These are phyloP conservation scores for Pythium pectinolyticum DNA, from an alignment of 352 stramenopile species.

Conservation along the genomic window DNA sequence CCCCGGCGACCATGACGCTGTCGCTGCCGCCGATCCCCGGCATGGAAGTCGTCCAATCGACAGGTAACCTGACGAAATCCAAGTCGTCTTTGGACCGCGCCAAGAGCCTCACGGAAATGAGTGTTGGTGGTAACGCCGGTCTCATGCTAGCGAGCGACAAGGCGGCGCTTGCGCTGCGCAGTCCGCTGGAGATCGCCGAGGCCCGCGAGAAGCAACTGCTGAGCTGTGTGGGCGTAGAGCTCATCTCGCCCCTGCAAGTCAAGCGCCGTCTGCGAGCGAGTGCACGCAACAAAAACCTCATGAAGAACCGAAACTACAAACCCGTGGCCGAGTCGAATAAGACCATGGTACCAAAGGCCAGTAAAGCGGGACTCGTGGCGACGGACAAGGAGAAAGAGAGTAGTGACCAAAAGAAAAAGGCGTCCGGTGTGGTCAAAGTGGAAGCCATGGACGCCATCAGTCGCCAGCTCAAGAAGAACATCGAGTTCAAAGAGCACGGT, in stretches of 20 bases:
- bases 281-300: slow-evolving; percentile 53
- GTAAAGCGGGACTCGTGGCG: slow-evolving; percentile 27
- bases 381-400: slow-evolving; percentile 28
- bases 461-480: slow-evolving; percentile 88
- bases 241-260: slow-evolving; percentile 81
- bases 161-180: slow-evolving; percentile 33
- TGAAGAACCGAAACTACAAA: slow-evolving; percentile 38
- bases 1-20: slow-evolving; percentile 58
- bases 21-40: slow-evolving; percentile 55
- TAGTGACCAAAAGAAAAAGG: slow-evolving; percentile 52
- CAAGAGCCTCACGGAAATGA: slow-evolving; percentile 48
- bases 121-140: slow-evolving; percentile 27
- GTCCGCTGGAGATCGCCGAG: slow-evolving; percentile 75
- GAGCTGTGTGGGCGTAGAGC: slow-evolving; percentile 77
- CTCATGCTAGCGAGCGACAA: slow-evolving; percentile 27
- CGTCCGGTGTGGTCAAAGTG: slow-evolving; percentile 83
- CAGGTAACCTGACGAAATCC: background rate
- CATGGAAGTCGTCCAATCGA: slow-evolving; percentile 52
- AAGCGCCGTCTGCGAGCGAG: slow-evolving; percentile 74
- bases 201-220: slow-evolving; percentile 78
- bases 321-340: slow-evolving; percentile 24
- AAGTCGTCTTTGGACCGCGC: slow-evolving; percentile 30
- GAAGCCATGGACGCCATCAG: slow-evolving; percentile 90
- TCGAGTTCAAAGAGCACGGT: slow-evolving; percentile 90
- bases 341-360: slow-evolving; percentile 49